Conservation (phyloP, 2,329 filamentous ascomycete genomes). For the Tolypocladium tundrense region DNA sequence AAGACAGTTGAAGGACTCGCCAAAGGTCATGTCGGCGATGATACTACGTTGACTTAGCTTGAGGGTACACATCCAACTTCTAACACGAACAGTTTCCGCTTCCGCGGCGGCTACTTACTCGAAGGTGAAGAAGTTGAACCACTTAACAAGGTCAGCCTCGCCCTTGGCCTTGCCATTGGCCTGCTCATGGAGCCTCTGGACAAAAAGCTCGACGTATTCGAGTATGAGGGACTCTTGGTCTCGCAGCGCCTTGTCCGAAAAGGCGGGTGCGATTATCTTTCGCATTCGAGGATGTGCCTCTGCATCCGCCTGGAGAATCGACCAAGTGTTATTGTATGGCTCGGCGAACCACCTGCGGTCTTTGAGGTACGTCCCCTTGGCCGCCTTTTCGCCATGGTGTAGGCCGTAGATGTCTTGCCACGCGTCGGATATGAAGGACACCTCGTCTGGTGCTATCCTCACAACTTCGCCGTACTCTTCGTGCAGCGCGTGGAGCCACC, state of each 20-base stretch:
- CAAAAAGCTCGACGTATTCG: conserved; percentile 27
- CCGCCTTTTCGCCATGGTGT: not conserved
- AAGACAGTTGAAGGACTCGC: conserved; percentile 14
- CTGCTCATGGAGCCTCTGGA: conserved; percentile 23
- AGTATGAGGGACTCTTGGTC: conserved; percentile 19
- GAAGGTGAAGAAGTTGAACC: conserved; percentile 17
- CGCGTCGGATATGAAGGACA: conserved; percentile 28
- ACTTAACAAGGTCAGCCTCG: conserved; percentile 11
- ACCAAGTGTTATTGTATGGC: not conserved
- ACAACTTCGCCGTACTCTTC: conserved; percentile 32
- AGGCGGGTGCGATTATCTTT: conserved; percentile 10
- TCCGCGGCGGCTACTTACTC: conserved; percentile 5
- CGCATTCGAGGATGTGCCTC: conserved; percentile 7
- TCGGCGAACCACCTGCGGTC: not conserved
- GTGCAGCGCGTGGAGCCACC: conserved; percentile 22
- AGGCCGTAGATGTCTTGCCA: conserved; percentile 29
- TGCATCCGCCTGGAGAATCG: conserved; percentile 4
- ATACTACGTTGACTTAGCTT: conserved; percentile 1
- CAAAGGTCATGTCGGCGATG: conserved; percentile 17
- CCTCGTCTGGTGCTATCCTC: conserved; percentile 34
- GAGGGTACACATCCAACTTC: not conserved
- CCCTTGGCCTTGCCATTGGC: conserved; percentile 1
- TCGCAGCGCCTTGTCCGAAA: conserved; percentile 12
- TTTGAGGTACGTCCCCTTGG: conserved; percentile 3
- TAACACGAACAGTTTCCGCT: not conserved